Percentiles rank a stretch among this genome's conserved stretches.
Conservation (phyloP, 495 filamentous ascomycete genomes). For the Aspergillus baeticus region DNA sequence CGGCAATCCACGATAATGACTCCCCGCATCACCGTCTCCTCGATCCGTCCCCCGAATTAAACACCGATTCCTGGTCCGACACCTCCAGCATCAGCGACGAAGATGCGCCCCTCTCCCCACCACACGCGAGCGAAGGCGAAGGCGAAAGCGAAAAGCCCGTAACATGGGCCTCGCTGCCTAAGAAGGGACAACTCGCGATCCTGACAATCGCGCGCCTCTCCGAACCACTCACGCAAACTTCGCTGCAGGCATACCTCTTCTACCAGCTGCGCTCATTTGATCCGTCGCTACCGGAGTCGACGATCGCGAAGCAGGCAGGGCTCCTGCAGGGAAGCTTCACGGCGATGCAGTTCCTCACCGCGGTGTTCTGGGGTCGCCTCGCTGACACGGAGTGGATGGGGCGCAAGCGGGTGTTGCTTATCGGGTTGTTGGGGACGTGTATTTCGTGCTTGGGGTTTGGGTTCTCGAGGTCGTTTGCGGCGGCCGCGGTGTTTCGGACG, state of each 20-base stretch:
- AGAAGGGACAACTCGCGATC: conserved; percentile 72
- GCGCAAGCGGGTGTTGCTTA: conserved; percentile 72
- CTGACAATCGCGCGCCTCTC: conserved; percentile 73
- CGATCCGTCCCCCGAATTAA: conserved; percentile 14
- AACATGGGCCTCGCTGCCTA: conserved; percentile 68
- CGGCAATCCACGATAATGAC: conserved; percentile 16
- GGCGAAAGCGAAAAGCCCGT: conserved; percentile 42
- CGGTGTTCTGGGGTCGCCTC: conserved; percentile 75
- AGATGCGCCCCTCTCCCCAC: conserved; percentile 3
- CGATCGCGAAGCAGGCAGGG: conserved; percentile 75
- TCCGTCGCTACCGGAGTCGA: conserved; percentile 58
- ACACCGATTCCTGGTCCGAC: conserved; percentile 19
- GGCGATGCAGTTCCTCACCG: conserved; percentile 74
- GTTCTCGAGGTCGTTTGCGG: conserved; percentile 66
- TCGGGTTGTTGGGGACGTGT: conserved; percentile 71
- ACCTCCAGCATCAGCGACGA: conserved; percentile 17
- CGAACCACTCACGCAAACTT: conserved; percentile 77
- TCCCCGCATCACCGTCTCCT: conserved; percentile 10
- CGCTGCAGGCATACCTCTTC: conserved; percentile 72
- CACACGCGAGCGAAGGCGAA: background rate
- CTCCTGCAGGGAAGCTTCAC: conserved; percentile 73
- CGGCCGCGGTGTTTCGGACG: conserved; percentile 67
- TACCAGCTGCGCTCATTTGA: conserved; percentile 71
- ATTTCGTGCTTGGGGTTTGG: conserved; percentile 76
- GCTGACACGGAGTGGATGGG: conserved; percentile 70